Percentiles rank a stretch among this genome's conserved stretches.
phyloP scores from a whole-genome alignment of 2,329 filamentous ascomycete species.

The Calonectria henricotiae region DNA sequence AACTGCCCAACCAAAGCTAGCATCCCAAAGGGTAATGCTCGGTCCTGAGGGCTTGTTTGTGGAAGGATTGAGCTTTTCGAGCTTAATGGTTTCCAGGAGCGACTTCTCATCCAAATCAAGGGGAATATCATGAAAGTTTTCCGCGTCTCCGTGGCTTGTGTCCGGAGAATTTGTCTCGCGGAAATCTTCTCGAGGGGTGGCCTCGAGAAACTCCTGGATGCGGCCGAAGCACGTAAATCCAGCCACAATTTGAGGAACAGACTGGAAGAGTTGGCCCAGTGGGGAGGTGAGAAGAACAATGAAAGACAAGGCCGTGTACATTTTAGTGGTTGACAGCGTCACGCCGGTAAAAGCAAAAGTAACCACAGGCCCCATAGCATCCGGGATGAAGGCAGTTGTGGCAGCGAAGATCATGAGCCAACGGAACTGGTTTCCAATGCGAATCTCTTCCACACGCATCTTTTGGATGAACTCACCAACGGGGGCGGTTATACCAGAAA shows the following conservation, averaged over 20 bases:
- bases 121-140: slow-evolving; percentile 9
- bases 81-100: not conserved
- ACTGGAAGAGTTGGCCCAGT: slow-evolving; percentile 52
- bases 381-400: slow-evolving; percentile 54
- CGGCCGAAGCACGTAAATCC: slow-evolving; percentile 54
- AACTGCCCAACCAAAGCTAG: slow-evolving; percentile 33
- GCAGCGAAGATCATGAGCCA: slow-evolving; percentile 39
- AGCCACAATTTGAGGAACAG: slow-evolving; percentile 52
- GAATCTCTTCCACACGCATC: slow-evolving; percentile 50
- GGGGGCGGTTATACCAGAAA: slow-evolving; percentile 44
- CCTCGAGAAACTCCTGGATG: slow-evolving; percentile 57
- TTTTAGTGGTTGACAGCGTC: slow-evolving; percentile 45
- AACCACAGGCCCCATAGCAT: slow-evolving; percentile 54
- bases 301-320: slow-evolving; percentile 55
- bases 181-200: slow-evolving; percentile 41
- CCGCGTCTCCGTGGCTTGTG: not conserved
- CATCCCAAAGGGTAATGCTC: slow-evolving; percentile 22
- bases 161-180: slow-evolving; percentile 10
- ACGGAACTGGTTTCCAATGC: slow-evolving; percentile 44
- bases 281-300: slow-evolving; percentile 55
- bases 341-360: slow-evolving; percentile 50
- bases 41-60: not conserved
- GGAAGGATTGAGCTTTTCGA: slow-evolving; percentile 4
- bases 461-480: slow-evolving; percentile 48
- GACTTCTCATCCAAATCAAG: slow-evolving; percentile 15